Conservation (phyloP, 371 early-diverging fungal species). For the Blakeslea trispora region DNA sequence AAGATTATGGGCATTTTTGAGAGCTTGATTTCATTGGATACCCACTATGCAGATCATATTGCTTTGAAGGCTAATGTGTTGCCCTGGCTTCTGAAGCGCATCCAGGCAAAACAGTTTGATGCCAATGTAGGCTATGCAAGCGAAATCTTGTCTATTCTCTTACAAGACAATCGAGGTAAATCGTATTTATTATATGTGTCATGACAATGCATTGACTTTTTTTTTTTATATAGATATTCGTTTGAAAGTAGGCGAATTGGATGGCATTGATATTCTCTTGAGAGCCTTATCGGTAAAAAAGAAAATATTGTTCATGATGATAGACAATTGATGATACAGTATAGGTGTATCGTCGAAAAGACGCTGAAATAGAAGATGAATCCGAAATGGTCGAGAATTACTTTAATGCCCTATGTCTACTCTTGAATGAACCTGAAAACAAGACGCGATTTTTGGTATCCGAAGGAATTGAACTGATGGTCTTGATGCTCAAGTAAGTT, state of each 20-base stretch:
- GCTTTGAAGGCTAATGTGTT: conserved; percentile 66
- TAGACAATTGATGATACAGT: background rate
- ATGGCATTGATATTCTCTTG: conserved; percentile 76
- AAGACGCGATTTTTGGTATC: conserved; percentile 74
- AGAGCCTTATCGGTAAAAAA: conserved; percentile 57
- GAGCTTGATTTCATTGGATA: conserved; percentile 78
- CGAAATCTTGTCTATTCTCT: conserved; percentile 83
- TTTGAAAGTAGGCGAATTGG: conserved; percentile 59
- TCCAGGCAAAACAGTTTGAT: conserved; percentile 62
- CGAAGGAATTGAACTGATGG: conserved; percentile 92
- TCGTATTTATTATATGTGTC: background rate
- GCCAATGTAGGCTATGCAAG: conserved; percentile 85
- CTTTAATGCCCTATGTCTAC: conserved; percentile 78
- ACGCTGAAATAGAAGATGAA: conserved; percentile 85
- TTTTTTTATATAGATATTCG: conserved; percentile 53
- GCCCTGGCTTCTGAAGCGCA: conserved; percentile 73
- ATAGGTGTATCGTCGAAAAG: conserved; percentile 66
- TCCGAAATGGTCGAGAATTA: conserved; percentile 89
- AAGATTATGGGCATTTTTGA: conserved; percentile 86
- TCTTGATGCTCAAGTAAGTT: conserved; percentile 79
- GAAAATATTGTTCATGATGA: background rate
- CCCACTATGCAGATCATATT: conserved; percentile 64
- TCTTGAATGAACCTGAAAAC: conserved; percentile 57
- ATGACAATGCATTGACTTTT: too few species aligned
- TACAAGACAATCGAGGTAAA: conserved; percentile 71